Evolutionary conservation across 192 early-diverging fungal genomes (phyloP).

Genomic region (Geranomyces variabilis): DNA sequence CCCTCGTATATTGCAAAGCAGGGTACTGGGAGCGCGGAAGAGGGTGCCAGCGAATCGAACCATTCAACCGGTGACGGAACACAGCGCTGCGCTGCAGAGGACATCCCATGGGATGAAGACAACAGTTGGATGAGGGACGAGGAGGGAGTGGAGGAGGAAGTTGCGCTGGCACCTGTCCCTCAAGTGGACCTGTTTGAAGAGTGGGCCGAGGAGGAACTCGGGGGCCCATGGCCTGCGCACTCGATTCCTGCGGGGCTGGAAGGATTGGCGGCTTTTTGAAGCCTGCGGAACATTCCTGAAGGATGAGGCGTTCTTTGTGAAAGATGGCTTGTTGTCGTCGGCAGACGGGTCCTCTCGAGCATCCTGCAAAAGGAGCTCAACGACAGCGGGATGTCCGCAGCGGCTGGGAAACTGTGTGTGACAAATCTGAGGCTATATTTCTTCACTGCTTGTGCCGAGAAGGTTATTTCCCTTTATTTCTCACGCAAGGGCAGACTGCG

Average conservation of each 20-base stretch:
- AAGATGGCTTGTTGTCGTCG: too few relatives aligned
- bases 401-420: too few relatives aligned
- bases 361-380: too few relatives aligned
- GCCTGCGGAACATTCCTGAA: too few relatives aligned
- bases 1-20: background rate
- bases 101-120: constrained; percentile 15
- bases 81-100: background rate
- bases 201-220: constrained; percentile 3
- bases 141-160: constrained; percentile 9
- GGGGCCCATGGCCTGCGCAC: background rate
- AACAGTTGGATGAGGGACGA: constrained; percentile 5
- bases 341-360: too few relatives aligned
- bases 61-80: background rate
- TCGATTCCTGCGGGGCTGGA: constrained; percentile 2
- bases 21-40: background rate
- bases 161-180: background rate
- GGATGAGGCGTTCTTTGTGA: too few relatives aligned
- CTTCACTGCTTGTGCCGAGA: too few relatives aligned
- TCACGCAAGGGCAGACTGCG: too few relatives aligned
- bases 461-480: too few relatives aligned
- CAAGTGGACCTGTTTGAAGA: constrained; percentile 11
- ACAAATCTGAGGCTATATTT: too few relatives aligned
- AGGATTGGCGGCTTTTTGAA: background rate
- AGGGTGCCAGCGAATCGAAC: background rate
- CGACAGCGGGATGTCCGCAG: too few relatives aligned